A percentile compares a stretch with the other conserved stretches of the same genome.
Conservation (phyloP, 306 rosid genomes). For the Prinsepia uniflora region DNA sequence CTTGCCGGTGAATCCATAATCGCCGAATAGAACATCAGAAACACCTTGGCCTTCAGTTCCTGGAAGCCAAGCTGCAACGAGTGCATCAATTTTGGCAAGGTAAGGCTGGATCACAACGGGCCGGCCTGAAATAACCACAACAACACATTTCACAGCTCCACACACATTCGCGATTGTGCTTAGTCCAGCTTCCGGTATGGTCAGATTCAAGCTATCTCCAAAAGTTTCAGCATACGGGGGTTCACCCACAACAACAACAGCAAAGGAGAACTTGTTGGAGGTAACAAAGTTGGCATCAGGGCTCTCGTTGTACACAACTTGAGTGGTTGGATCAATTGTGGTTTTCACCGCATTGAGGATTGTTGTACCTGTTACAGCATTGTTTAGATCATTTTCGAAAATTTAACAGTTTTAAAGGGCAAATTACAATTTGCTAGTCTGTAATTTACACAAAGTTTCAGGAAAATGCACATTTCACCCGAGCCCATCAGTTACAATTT, state of each 20-base stretch:
- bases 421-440: too few species aligned
- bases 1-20: conserved; percentile 74
- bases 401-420: background rate
- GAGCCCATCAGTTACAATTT: too few species aligned
- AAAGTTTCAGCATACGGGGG: conserved; percentile 73
- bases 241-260: conserved; percentile 86
- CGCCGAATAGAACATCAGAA: conserved; percentile 63
- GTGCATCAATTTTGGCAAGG: conserved; percentile 57
- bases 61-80: conserved; percentile 96
- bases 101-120: conserved; percentile 82
- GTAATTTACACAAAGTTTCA: too few species aligned
- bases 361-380: conserved; percentile 58
- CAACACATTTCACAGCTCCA: conserved; percentile 53
- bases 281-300: conserved; percentile 59
- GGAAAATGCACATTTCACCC: too few species aligned
- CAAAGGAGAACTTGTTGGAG: conserved; percentile 58
- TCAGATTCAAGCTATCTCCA: conserved; percentile 72
- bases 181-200: conserved; percentile 69
- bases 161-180: conserved; percentile 69
- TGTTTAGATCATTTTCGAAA: background rate
- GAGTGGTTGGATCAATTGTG: conserved; percentile 58
- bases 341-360: conserved; percentile 68
- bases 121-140: conserved; percentile 75
- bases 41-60: conserved; percentile 98
- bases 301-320: conserved; percentile 67